Conservation (phyloP, 495 filamentous ascomycete genomes). For the Penicillium turbatum region DNA sequence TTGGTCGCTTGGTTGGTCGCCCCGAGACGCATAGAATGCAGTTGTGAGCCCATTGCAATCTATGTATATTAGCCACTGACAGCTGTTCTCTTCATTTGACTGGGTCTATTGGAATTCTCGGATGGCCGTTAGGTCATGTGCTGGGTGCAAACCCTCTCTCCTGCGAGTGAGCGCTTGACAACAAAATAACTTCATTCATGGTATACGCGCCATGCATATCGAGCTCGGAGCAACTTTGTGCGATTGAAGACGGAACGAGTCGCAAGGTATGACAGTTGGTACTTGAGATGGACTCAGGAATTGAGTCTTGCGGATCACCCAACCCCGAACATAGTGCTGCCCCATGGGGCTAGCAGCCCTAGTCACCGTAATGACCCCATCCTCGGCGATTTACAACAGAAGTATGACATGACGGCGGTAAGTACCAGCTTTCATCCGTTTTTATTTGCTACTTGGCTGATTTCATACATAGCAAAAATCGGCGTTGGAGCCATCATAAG, state of each 20-base stretch:
- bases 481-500: constrained; percentile 1
- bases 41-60: background rate
- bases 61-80: background rate
- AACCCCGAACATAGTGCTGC: background rate
- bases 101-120: background rate
- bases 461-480: background rate
- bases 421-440: background rate
- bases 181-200: constrained; percentile 3
- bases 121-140: background rate
- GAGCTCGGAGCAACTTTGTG: background rate
- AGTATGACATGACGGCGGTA: constrained; percentile 2
- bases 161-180: constrained; percentile 5
- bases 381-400: constrained; percentile 1
- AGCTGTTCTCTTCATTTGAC: background rate
- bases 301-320: background rate
- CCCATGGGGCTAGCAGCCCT: background rate
- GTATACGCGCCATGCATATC: constrained; percentile 2
- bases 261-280: constrained; percentile 1
- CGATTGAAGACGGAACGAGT: constrained; percentile 1
- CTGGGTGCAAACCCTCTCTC: background rate
- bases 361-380: constrained; percentile 3
- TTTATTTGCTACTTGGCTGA: background rate
- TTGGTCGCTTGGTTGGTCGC: background rate
- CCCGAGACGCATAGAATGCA: background rate
- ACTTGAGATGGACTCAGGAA: background rate